Conservation (phyloP, 2,329 filamentous ascomycete species). For the Nakataea oryzae region DNA sequence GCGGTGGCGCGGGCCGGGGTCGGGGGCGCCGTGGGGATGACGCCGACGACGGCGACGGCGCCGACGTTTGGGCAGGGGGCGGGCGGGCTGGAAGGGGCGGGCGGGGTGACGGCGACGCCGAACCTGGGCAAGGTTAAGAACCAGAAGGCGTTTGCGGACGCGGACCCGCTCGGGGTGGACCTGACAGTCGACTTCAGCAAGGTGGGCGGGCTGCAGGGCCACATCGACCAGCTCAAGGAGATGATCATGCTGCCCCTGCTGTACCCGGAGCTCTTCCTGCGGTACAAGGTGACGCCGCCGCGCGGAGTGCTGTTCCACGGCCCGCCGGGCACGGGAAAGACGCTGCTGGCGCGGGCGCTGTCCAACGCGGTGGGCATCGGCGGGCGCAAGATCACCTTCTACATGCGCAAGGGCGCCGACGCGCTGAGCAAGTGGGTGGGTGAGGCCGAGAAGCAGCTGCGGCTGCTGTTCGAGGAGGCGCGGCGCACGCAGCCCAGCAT, state of each 20-base stretch:
- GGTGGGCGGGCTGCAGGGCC: conserved; percentile 82
- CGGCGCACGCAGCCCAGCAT: conserved; percentile 94
- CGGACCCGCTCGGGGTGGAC: conserved; percentile 89
- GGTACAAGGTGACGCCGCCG: conserved; percentile 87
- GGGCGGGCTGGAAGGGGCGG: conserved; percentile 27
- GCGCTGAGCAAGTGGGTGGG: conserved; percentile 98
- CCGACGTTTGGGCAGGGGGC: conserved; percentile 12
- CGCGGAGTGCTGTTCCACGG: conserved; percentile 94
- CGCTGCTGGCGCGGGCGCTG: conserved; percentile 83
- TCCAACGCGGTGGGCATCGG: conserved; percentile 84
- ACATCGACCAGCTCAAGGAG: conserved; percentile 96
- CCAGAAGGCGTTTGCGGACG: conserved; percentile 82
- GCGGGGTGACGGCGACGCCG: conserved; percentile 43
- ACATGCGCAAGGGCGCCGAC: conserved; percentile 98
- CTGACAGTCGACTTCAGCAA: conserved; percentile 87
- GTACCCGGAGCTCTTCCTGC: conserved; percentile 87
- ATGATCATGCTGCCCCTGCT: conserved; percentile 93
- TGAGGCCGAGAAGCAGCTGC: conserved; percentile 90
- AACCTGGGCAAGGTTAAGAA: conserved; percentile 93
- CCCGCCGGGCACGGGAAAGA: conserved; percentile 95
- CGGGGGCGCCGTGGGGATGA: conserved; percentile 52
- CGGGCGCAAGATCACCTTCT: conserved; percentile 93
- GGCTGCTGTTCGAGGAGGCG: conserved; percentile 90
- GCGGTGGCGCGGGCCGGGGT: conserved; percentile 25
- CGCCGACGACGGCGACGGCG: conserved; percentile 36